phyloP scores from a whole-genome alignment of 768 basidiomycete species.

The Butyriboletus loyo region DNA sequence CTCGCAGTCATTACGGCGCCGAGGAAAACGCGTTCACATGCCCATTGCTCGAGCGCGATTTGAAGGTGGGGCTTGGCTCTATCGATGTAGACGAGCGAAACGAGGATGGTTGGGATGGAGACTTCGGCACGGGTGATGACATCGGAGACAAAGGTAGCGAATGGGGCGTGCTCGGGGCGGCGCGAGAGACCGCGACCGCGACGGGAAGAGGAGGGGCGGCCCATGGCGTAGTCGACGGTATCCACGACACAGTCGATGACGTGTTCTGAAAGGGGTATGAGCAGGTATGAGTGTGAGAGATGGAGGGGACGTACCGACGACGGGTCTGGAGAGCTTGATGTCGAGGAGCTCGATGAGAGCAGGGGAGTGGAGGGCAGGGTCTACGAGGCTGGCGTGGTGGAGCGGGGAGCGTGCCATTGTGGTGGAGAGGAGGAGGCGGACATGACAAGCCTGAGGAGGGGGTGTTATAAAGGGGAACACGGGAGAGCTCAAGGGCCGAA shows the following conservation, averaged over 20 bases:
- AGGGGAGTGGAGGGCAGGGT: constrained; percentile 59
- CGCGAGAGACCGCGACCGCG: constrained; percentile 48
- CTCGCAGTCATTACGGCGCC: constrained; percentile 86
- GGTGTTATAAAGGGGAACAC: constrained; percentile 33
- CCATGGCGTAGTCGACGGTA: constrained; percentile 74
- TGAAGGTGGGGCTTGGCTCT: constrained; percentile 76
- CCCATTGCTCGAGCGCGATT: constrained; percentile 82
- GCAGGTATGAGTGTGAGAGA: neutral
- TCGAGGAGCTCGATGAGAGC: constrained; percentile 68
- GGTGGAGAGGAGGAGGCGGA: neutral
- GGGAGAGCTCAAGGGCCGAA: constrained; percentile 32
- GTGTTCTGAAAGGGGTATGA: constrained; percentile 48
- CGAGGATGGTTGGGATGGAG: constrained; percentile 63
- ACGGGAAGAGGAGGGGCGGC: constrained; percentile 55
- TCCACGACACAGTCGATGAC: constrained; percentile 66
- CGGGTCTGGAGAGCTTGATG: constrained; percentile 53
- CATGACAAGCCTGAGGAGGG: constrained; percentile 7
- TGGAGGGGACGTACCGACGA: constrained; percentile 55
- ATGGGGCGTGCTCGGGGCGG: constrained; percentile 52
- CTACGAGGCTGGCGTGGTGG: constrained; percentile 55
- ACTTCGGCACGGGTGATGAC: constrained; percentile 75
- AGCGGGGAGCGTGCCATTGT: constrained; percentile 32
- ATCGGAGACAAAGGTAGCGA: constrained; percentile 62
- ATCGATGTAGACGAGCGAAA: constrained; percentile 72
- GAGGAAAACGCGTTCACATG: constrained; percentile 86